A percentile compares a stretch with the other conserved stretches of the same genome.
These are phyloP conservation scores for Ceratonia siliqua DNA, from an alignment of 306 rosid genomes.

Conservation along the genomic window DNA sequence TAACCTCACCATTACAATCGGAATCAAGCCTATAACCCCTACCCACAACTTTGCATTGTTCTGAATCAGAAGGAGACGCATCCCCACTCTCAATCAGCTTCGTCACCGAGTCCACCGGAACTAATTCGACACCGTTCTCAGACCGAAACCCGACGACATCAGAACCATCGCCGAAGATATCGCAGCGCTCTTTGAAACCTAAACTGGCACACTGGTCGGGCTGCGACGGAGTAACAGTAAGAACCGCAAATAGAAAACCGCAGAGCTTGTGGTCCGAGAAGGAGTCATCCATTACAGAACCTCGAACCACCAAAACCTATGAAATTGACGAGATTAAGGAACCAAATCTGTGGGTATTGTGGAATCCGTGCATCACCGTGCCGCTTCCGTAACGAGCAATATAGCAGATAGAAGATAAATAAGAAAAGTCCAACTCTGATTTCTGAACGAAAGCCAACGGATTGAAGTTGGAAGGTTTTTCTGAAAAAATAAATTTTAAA, in stretches of 20 bases:
- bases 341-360: neutral
- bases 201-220: neutral
- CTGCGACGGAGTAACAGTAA: slow-evolving; percentile 37
- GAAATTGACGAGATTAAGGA: neutral
- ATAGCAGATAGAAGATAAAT: neutral
- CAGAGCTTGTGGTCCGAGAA: slow-evolving; percentile 68
- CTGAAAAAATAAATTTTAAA: neutral
- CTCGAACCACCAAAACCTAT: neutral
- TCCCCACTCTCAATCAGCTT: neutral
- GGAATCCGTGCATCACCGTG: neutral
- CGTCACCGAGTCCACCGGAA: slow-evolving; percentile 13
- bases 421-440: neutral
- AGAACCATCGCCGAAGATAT: slow-evolving; percentile 31
- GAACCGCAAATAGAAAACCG: slow-evolving; percentile 75
- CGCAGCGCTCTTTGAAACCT: slow-evolving; percentile 45
- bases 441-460: slow-evolving; percentile 3
- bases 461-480: neutral
- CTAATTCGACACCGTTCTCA: slow-evolving; percentile 46
- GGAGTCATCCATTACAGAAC: slow-evolving; percentile 45
- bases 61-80: neutral
- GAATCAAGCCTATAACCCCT: neutral
- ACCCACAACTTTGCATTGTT: slow-evolving; percentile 34
- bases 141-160: slow-evolving; percentile 48
- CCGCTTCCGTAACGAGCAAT: neutral
- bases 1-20: neutral